Conservation (phyloP, 768 basidiomycete species). For the Cystofilobasidium capitatum region DNA sequence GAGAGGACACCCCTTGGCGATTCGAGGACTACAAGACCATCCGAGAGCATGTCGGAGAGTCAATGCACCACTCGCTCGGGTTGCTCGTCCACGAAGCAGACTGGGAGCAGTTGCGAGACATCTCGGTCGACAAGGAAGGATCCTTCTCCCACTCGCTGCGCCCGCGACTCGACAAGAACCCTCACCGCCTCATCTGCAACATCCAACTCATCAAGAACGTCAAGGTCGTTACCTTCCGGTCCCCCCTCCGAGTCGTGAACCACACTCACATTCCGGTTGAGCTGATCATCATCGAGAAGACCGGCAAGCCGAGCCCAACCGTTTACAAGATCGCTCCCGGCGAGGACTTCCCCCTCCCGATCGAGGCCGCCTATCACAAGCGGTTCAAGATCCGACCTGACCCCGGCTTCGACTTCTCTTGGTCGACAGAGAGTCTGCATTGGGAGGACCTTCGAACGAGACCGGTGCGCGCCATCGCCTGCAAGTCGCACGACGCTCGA, state of each 20-base stretch:
- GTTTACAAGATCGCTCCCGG: conserved; percentile 83
- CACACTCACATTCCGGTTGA: conserved; percentile 84
- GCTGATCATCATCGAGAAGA: conserved; percentile 74
- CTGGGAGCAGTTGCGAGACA: conserved; percentile 79
- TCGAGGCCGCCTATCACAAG: conserved; percentile 74
- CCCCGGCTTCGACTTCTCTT: conserved; percentile 91
- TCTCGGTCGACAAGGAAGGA: conserved; percentile 89
- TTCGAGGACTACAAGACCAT: conserved; percentile 93
- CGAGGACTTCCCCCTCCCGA: conserved; percentile 75
- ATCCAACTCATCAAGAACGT: conserved; percentile 82
- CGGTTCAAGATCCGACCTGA: conserved; percentile 82
- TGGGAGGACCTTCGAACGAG: conserved; percentile 77
- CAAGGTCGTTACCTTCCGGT: conserved; percentile 86
- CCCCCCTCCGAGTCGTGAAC: conserved; percentile 85
- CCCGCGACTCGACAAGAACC: conserved; percentile 61
- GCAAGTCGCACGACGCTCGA: conserved; percentile 64
- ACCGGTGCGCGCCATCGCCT: conserved; percentile 63
- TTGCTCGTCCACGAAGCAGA: conserved; percentile 71
- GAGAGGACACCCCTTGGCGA: conserved; percentile 79
- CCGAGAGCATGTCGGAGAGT: conserved; percentile 50
- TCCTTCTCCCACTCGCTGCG: conserved; percentile 80
- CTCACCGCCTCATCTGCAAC: conserved; percentile 75
- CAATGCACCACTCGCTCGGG: conserved; percentile 70
- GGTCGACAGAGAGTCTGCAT: conserved; percentile 67
- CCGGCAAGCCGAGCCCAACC: conserved; percentile 67